Percentiles rank a stretch among this genome's conserved stretches.
Evolutionary conservation across 257 asterid genomes (phyloP).

Genomic region (Striga asiatica): DNA sequence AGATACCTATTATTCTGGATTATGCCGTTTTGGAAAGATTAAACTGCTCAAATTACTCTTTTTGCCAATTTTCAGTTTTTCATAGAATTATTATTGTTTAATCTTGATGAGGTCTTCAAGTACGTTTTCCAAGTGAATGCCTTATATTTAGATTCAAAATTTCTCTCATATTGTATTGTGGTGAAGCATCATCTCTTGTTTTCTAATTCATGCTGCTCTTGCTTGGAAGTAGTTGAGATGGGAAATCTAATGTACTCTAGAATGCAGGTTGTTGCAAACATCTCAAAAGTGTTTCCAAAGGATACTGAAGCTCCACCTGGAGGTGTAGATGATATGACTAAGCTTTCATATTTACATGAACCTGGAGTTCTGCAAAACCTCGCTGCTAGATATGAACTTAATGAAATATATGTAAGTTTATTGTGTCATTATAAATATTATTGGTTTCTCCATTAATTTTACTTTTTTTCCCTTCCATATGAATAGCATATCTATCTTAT

Average conservation of each 20-base stretch:
- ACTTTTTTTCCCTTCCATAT: slow-evolving; percentile 6
- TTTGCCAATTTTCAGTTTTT: slow-evolving; percentile 4
- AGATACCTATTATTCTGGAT: slow-evolving; percentile 4
- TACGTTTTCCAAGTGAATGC: not conserved
- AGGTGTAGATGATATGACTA: slow-evolving; percentile 99
- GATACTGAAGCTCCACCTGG: slow-evolving; percentile 97
- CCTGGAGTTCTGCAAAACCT: slow-evolving; percentile 98
- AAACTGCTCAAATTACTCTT: slow-evolving; percentile 5
- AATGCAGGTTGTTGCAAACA: slow-evolving; percentile 64
- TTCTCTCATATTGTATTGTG: slow-evolving; percentile 5
- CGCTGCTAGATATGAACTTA: slow-evolving; percentile 90
- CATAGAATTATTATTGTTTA: slow-evolving; percentile 1
- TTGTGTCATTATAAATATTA: not conserved
- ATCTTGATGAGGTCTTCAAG: slow-evolving; percentile 2
- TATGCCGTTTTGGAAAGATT: slow-evolving; percentile 7
- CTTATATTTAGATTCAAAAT: not conserved
- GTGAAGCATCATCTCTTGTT: slow-evolving; percentile 2
- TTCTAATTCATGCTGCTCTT: not conserved
- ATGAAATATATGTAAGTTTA: slow-evolving; percentile 84
- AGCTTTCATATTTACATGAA: slow-evolving; percentile 96
- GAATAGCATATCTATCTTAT: not conserved
- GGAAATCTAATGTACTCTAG: slow-evolving; percentile 11
- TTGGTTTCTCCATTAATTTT: slow-evolving; percentile 9
- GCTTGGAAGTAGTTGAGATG: slow-evolving; percentile 2
- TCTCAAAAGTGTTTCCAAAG: slow-evolving; percentile 78